Evolutionary conservation across 2,329 filamentous ascomycete genomes (phyloP).

Genomic region (Cladosporium sp.): DNA sequence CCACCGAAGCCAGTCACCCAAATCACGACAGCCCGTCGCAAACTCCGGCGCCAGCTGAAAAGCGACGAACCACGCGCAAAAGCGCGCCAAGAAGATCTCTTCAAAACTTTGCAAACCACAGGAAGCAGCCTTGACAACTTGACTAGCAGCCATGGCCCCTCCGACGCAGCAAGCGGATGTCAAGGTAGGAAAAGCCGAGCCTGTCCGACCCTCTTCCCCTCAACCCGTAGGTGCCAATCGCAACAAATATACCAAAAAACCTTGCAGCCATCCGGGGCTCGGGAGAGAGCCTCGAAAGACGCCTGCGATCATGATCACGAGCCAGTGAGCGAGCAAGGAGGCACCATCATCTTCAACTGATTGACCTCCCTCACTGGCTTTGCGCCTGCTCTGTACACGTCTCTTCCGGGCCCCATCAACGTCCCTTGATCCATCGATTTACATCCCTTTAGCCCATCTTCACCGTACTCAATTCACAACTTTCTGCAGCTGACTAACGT

Average conservation of each 20-base stretch:
- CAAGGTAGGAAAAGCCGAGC: conserved; percentile 29
- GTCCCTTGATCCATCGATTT: neutral
- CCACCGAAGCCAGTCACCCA: neutral
- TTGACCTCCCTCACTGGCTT: neutral
- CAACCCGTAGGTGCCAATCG: conserved; percentile 19
- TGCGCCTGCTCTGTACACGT: neutral
- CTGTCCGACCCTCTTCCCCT: conserved; percentile 23
- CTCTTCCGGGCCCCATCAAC: neutral
- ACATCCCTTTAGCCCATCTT: neutral
- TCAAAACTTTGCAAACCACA: neutral
- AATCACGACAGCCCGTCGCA: neutral
- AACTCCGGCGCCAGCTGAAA: neutral
- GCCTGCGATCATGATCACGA: neutral
- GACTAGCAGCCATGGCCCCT: conserved; percentile 28
- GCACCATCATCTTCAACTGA: neutral
- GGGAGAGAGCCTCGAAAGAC: conserved; percentile 5
- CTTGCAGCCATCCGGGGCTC: neutral
- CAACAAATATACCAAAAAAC: conserved; percentile 8
- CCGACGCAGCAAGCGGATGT: conserved; percentile 27
- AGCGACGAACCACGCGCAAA: neutral
- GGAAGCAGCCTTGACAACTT: conserved; percentile 14
- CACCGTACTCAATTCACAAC: neutral
- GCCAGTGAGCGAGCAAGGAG: conserved; percentile 1
- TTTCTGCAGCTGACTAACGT: conserved; percentile 9
- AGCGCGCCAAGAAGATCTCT: conserved; percentile 9